Conservation (phyloP, 2,329 filamentous ascomycete species). For the Huntiella omanensis region DNA sequence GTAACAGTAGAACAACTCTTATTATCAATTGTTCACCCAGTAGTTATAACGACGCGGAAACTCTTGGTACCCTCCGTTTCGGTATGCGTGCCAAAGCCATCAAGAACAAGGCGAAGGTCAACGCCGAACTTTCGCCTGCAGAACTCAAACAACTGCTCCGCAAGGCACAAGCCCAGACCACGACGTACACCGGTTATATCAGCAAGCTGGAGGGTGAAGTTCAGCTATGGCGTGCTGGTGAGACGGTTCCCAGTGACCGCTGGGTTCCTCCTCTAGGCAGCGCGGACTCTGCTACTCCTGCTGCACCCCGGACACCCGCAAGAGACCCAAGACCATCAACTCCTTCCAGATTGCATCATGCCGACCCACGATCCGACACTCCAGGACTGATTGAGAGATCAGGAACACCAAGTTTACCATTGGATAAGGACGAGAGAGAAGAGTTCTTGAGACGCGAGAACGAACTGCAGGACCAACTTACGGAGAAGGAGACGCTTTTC, state of each 20-base stretch:
- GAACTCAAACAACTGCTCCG: slow-evolving; percentile 87
- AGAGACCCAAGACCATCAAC: slow-evolving; percentile 32
- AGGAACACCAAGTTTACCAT: slow-evolving; percentile 65
- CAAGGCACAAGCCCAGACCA: slow-evolving; percentile 78
- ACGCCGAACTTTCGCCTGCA: slow-evolving; percentile 85
- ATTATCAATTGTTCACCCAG: slow-evolving; percentile 99
- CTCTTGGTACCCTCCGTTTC: slow-evolving; percentile 76
- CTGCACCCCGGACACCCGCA: slow-evolving; percentile 21
- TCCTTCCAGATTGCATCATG: slow-evolving; percentile 20
- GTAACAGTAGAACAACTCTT: slow-evolving; percentile 93
- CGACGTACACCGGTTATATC: slow-evolving; percentile 76
- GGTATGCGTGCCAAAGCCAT: slow-evolving; percentile 95
- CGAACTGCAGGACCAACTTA: slow-evolving; percentile 87
- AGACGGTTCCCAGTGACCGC: slow-evolving; percentile 69
- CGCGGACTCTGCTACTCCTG: slow-evolving; percentile 16
- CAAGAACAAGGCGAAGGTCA: slow-evolving; percentile 99
- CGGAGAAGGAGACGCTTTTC: slow-evolving; percentile 75
- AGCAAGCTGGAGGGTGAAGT: slow-evolving; percentile 69
- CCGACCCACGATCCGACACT: slow-evolving; percentile 43
- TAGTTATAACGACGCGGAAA: slow-evolving; percentile 95
- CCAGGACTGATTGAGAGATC: slow-evolving; percentile 58
- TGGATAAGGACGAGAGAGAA: slow-evolving; percentile 93
- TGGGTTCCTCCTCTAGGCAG: slow-evolving; percentile 48
- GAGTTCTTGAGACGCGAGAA: slow-evolving; percentile 92
- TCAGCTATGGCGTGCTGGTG: slow-evolving; percentile 70